phyloP scores from a whole-genome alignment of 2,329 filamentous ascomycete species.

The Arthrocladium fulminans region DNA sequence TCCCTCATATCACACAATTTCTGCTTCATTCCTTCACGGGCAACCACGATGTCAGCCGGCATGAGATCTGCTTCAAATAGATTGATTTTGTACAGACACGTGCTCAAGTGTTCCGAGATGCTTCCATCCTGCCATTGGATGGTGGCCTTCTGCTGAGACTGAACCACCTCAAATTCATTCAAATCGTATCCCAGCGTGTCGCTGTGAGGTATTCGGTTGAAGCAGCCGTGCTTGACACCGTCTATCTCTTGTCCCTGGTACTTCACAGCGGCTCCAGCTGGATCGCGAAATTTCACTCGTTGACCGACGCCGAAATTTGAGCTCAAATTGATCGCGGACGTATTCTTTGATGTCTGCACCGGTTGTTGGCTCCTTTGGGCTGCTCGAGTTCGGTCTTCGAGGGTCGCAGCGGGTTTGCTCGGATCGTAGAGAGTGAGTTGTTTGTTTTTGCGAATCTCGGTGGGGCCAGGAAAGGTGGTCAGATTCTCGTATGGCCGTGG shows the following conservation, averaged over 20 bases:
- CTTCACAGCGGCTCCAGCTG: slow-evolving; percentile 42
- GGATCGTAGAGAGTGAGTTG: slow-evolving; percentile 5
- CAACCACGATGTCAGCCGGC: slow-evolving; percentile 48
- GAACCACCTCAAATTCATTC: slow-evolving; percentile 47
- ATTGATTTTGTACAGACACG: slow-evolving; percentile 29
- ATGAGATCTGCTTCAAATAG: slow-evolving; percentile 45
- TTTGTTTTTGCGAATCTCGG: slow-evolving; percentile 17
- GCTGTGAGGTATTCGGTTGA: slow-evolving; percentile 38
- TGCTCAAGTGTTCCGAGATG: slow-evolving; percentile 39
- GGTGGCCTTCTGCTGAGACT: slow-evolving; percentile 41
- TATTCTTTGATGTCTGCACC: not conserved
- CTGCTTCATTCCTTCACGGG: slow-evolving; percentile 32
- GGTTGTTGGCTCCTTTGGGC: not conserved
- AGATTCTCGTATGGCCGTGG: slow-evolving; percentile 20
- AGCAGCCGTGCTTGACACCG: slow-evolving; percentile 31
- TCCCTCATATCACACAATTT: slow-evolving; percentile 1
- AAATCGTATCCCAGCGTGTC: slow-evolving; percentile 49
- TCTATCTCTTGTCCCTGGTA: slow-evolving; percentile 34
- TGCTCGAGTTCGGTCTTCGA: not conserved
- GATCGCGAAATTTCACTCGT: slow-evolving; percentile 48
- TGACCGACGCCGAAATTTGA: slow-evolving; percentile 37
- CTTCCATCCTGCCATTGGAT: slow-evolving; percentile 53
- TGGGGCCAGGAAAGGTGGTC: slow-evolving; percentile 15
- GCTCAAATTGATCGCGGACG: slow-evolving; percentile 13
- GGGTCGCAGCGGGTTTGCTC: not conserved